Percentiles rank a stretch among this genome's conserved stretches.
phyloP scores from a whole-genome alignment of 192 early-diverging fungal species.

The Pecoramyces ruminantium region DNA sequence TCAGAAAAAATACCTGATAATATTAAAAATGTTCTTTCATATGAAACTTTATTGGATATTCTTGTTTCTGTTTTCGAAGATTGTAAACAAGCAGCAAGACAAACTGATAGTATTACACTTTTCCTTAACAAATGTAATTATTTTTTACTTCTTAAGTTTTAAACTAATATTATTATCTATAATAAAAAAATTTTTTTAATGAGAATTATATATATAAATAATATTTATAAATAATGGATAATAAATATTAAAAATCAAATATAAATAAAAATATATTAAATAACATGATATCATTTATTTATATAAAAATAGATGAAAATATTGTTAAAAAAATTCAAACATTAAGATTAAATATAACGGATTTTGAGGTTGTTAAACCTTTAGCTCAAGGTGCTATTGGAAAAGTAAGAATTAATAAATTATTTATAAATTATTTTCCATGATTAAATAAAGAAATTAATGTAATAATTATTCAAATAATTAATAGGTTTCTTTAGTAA shows the following conservation, averaged over 20 bases:
- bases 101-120: neutral
- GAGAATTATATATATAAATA: no score
- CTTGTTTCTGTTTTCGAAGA: neutral
- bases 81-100: neutral
- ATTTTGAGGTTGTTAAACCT: neutral
- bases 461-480: no score
- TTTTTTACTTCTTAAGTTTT: no score
- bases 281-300: no score
- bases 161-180: no score
- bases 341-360: neutral
- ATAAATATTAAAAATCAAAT: no score
- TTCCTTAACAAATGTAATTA: neutral
- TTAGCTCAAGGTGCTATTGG: neutral
- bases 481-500: constrained; percentile 61
- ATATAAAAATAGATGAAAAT: neutral
- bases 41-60: neutral
- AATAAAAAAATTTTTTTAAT: no score
- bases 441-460: no score
- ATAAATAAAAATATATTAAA: no score
- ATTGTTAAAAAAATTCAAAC: neutral
- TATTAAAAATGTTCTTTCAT: neutral
- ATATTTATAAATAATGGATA: no score
- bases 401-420: neutral
- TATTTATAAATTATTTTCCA: no score
- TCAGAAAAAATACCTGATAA: neutral